Evolutionary conservation across 2,329 filamentous ascomycete genomes (phyloP).

Genomic region (Monilinia polystroma): DNA sequence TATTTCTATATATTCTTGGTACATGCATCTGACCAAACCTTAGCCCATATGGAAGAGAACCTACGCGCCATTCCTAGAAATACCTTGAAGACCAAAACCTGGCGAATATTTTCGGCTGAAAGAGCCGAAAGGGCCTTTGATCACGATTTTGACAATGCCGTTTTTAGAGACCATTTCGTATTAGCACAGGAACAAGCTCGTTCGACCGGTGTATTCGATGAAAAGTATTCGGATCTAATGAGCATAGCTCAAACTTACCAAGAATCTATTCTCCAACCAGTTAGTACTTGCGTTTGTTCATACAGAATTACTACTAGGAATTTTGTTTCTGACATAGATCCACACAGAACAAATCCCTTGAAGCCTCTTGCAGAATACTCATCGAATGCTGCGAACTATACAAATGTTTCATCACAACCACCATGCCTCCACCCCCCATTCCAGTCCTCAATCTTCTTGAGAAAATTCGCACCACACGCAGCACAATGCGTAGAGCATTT

Average conservation of each 20-base stretch:
- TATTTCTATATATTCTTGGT: neutral
- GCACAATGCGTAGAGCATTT: constrained; percentile 27
- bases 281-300: constrained; percentile 12
- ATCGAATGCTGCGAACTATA: constrained; percentile 28
- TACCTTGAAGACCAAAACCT: constrained; percentile 23
- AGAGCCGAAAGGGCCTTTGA: neutral
- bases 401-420: constrained; percentile 25
- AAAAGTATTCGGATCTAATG: constrained; percentile 19
- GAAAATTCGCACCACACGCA: constrained; percentile 26
- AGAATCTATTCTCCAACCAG: constrained; percentile 17
- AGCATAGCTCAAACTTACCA: constrained; percentile 20
- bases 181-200: constrained; percentile 21
- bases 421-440: constrained; percentile 1
- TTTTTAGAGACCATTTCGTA: constrained; percentile 22
- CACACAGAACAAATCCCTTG: constrained; percentile 26
- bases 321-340: neutral
- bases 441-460: constrained; percentile 24
- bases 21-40: neutral
- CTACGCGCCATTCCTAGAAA: constrained; percentile 19
- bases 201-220: constrained; percentile 14
- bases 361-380: constrained; percentile 25
- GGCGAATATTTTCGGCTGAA: constrained; percentile 25
- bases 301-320: neutral
- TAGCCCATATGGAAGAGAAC: constrained; percentile 28
- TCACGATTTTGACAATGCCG: constrained; percentile 20